Evolutionary conservation across 2,329 filamentous ascomycete species (phyloP).

Genomic region (Mariannaea sp.): DNA sequence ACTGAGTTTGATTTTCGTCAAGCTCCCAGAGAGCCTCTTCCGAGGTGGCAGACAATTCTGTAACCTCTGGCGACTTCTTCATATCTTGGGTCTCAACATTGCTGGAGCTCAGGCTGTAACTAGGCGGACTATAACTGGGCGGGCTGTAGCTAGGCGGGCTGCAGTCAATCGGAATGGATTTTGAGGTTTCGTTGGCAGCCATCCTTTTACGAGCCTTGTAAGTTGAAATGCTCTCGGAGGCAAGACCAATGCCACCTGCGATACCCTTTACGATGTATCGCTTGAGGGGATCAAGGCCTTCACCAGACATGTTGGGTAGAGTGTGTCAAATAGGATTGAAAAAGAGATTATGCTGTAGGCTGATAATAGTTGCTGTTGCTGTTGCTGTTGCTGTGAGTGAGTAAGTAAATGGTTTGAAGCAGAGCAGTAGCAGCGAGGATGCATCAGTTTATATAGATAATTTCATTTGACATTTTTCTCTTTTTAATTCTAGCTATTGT

Average conservation of each 20-base stretch:
- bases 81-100: too few relatives aligned
- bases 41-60: neutral
- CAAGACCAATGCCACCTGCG: constrained; percentile 14
- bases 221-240: constrained; percentile 12
- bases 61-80: neutral
- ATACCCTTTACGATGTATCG: constrained; percentile 15
- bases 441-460: neutral
- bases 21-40: constrained; percentile 13
- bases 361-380: too few relatives aligned
- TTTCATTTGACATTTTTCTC: neutral
- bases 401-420: too few relatives aligned
- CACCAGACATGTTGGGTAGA: constrained; percentile 1
- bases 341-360: too few relatives aligned
- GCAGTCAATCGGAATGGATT: too few relatives aligned
- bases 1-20: constrained; percentile 8
- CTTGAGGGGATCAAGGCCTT: constrained; percentile 14
- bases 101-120: too few relatives aligned
- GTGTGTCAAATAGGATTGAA: neutral
- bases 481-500: too few relatives aligned
- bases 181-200: neutral
- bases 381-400: too few relatives aligned
- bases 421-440: neutral
- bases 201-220: constrained; percentile 15
- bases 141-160: too few relatives aligned
- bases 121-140: too few relatives aligned